Conservation (phyloP, 2,329 filamentous ascomycete genomes). For the Beauveria medogensis region DNA sequence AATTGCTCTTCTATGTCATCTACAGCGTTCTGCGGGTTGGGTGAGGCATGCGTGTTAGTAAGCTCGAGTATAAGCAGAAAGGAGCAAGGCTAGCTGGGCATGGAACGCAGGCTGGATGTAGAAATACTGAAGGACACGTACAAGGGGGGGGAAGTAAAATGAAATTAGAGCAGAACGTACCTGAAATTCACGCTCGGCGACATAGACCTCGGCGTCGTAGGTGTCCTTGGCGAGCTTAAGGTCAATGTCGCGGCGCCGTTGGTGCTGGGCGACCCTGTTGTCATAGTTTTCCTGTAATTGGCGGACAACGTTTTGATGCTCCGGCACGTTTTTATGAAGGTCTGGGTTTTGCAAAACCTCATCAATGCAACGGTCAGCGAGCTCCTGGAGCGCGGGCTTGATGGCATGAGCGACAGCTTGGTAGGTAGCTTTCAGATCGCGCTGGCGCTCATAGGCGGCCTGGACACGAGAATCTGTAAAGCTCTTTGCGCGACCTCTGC, state of each 20-base stretch:
- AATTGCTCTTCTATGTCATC: conserved; percentile 33
- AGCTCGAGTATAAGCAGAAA: conserved; percentile 14
- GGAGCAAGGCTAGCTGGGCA: background rate
- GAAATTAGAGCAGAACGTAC: conserved; percentile 24
- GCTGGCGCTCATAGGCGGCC: conserved; percentile 54
- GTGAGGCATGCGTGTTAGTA: conserved; percentile 3
- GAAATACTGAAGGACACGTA: background rate
- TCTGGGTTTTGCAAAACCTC: conserved; percentile 47
- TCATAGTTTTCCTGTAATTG: conserved; percentile 35
- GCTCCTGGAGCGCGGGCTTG: conserved; percentile 57
- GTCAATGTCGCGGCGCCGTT: conserved; percentile 26
- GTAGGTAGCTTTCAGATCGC: conserved; percentile 58
- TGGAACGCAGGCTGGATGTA: conserved; percentile 1
- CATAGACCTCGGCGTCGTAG: conserved; percentile 25
- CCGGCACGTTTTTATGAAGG: conserved; percentile 43
- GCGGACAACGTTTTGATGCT: conserved; percentile 42
- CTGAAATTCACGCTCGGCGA: conserved; percentile 27
- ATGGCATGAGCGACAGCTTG: conserved; percentile 53
- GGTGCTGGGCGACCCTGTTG: conserved; percentile 23
- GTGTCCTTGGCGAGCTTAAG: conserved; percentile 31
- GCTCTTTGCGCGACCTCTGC: conserved; percentile 47
- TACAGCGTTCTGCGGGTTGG: conserved; percentile 26
- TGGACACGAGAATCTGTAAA: conserved; percentile 47
- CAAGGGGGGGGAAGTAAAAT: background rate
- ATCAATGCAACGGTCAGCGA: conserved; percentile 53